A percentile compares a stretch with the other conserved stretches of the same genome.
phyloP scores from a whole-genome alignment of 495 filamentous ascomycete species.

The Aspergillus avenaceus region DNA sequence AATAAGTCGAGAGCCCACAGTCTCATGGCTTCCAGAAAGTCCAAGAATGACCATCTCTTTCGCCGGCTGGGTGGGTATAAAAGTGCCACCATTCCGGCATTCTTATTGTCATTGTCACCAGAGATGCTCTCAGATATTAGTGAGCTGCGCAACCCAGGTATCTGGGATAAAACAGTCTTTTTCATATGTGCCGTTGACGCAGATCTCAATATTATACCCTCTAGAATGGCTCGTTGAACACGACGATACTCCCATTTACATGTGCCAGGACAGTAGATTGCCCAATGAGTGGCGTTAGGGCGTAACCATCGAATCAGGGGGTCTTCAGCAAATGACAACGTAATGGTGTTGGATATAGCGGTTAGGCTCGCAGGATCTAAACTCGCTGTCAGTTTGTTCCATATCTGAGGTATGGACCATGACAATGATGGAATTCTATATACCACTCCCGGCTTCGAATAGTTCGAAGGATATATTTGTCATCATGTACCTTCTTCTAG shows the following conservation, averaged over 20 bases:
- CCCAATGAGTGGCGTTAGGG: constrained; percentile 20
- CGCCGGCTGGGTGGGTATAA: constrained; percentile 18
- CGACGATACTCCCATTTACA: constrained; percentile 27
- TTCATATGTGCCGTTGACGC: constrained; percentile 3
- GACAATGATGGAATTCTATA: too few species aligned
- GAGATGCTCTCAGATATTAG: too few species aligned
- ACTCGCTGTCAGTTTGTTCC: neutral
- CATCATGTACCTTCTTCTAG: too few species aligned
- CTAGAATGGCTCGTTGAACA: constrained; percentile 17
- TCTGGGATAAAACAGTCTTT: too few species aligned
- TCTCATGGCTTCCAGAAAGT: constrained; percentile 13
- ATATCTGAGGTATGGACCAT: neutral
- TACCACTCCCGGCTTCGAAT: too few species aligned
- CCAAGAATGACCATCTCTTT: constrained; percentile 12
- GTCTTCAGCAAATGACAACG: constrained; percentile 25
- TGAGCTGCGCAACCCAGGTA: too few species aligned
- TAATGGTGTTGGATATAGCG: constrained; percentile 19
- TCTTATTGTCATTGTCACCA: neutral
- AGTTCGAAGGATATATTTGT: too few species aligned
- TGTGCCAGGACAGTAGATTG: neutral
- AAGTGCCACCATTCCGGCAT: constrained; percentile 21
- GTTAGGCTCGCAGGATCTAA: constrained; percentile 12
- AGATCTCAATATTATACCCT: constrained; percentile 21
- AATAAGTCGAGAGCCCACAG: constrained; percentile 18
- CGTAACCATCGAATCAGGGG: constrained; percentile 28